These are phyloP conservation scores for Thymus quinquecostatus DNA, from an alignment of 257 asterid species.

Conservation along the genomic window DNA sequence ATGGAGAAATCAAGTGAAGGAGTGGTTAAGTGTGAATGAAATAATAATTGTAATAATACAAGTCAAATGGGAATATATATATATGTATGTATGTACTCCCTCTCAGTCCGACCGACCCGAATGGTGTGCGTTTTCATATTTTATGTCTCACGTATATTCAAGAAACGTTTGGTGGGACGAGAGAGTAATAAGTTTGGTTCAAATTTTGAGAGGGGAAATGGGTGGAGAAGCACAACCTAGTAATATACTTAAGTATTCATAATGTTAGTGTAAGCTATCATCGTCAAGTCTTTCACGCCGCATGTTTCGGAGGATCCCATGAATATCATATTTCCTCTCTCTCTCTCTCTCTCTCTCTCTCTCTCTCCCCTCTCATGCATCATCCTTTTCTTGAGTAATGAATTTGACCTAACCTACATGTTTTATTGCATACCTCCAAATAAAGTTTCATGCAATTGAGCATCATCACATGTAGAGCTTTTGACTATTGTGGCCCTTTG, in stretches of 20 bases:
- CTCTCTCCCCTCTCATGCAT: not conserved
- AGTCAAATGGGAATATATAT: not conserved
- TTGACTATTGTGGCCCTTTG: not conserved
- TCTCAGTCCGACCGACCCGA: too few relatives aligned
- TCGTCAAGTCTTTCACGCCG: constrained; percentile 42
- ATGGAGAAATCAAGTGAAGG: constrained; percentile 6
- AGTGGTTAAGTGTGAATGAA: not conserved
- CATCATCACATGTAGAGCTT: not conserved
- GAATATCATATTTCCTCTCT: not conserved
- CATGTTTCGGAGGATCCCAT: constrained; percentile 39
- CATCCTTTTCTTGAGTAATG: constrained; percentile 5
- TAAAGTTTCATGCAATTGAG: not conserved
- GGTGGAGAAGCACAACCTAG: constrained; percentile 6
- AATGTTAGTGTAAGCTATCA: constrained; percentile 7
- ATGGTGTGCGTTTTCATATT: too few relatives aligned
- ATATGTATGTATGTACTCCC: too few relatives aligned
- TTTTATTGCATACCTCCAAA: not conserved
- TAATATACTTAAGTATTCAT: constrained; percentile 23
- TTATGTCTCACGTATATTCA: too few relatives aligned
- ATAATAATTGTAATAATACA: not conserved
- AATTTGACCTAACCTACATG: not conserved
- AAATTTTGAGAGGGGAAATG: not conserved
- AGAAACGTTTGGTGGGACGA: not conserved
- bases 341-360: not conserved
- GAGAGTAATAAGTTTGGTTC: not conserved